Evolutionary conservation across 2,329 filamentous ascomycete species (phyloP).

Genomic region (Alternaria tenuissima): DNA sequence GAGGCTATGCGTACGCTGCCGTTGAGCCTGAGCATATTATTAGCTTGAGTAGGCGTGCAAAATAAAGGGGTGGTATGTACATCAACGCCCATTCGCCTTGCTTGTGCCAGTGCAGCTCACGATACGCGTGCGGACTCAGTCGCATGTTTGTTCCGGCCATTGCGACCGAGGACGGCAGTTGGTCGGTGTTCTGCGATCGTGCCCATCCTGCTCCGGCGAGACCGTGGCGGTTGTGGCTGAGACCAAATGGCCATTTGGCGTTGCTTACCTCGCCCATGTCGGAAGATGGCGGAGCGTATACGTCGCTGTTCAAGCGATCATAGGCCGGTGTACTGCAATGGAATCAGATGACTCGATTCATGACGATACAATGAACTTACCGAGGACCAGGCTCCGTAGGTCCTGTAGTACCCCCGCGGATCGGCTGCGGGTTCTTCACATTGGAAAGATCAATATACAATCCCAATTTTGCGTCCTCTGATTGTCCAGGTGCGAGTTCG

Average conservation of each 20-base stretch:
- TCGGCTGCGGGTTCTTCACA: too few species aligned
- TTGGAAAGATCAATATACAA: slow-evolving; percentile 50
- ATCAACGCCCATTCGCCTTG: slow-evolving; percentile 63
- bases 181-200: slow-evolving; percentile 51
- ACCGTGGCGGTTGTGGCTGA: slow-evolving; percentile 53
- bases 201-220: slow-evolving; percentile 53
- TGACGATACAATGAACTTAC: accelerated
- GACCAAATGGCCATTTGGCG: slow-evolving; percentile 54
- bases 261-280: slow-evolving; percentile 52
- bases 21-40: slow-evolving; percentile 43
- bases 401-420: too few species aligned
- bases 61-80: slow-evolving; percentile 1
- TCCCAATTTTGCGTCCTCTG: slow-evolving; percentile 48
- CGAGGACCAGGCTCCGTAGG: too few species aligned
- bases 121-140: slow-evolving; percentile 59
- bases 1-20: slow-evolving; percentile 62
- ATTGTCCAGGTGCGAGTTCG: slow-evolving; percentile 49
- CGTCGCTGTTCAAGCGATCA: slow-evolving; percentile 52
- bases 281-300: slow-evolving; percentile 51
- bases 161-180: slow-evolving; percentile 51
- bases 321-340: slow-evolving; percentile 23
- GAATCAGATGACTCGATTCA: too few species aligned
- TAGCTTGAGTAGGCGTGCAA: neutral
- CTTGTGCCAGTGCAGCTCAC: slow-evolving; percentile 71
- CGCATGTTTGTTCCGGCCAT: slow-evolving; percentile 57